Percentiles rank a stretch among this genome's conserved stretches.
phyloP scores from a whole-genome alignment of 352 stramenopile species.

The Globisporangium carolinianum region DNA sequence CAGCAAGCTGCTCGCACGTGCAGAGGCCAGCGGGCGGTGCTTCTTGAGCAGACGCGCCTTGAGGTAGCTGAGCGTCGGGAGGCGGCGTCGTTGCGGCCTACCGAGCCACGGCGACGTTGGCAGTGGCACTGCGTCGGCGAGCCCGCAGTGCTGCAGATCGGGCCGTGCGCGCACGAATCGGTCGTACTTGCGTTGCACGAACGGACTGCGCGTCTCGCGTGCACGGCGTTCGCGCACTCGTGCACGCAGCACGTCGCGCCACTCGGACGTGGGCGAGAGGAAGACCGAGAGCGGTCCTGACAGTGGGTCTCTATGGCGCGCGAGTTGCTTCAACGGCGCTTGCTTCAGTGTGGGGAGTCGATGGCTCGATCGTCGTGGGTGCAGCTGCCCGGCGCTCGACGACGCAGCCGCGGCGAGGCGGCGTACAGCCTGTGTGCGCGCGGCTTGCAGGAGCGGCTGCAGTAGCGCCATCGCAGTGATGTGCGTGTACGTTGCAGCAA shows the following conservation, averaged over 20 bases:
- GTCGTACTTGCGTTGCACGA: constrained; percentile 18
- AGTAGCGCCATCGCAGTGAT: no score
- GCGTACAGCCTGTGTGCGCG: no score
- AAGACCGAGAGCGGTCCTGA: constrained; percentile 13
- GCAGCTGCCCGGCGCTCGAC: no score
- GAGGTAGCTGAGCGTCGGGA: constrained; percentile 17
- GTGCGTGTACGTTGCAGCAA: no score
- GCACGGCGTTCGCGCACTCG: constrained; percentile 10
- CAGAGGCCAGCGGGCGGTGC: constrained; percentile 13
- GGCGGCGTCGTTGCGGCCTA: not conserved
- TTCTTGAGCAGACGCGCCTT: constrained; percentile 11
- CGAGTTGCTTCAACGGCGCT: not conserved
- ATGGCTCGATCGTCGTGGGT: no score
- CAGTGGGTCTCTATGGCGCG: not conserved
- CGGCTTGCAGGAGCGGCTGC: no score
- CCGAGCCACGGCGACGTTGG: not conserved
- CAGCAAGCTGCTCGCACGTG: constrained; percentile 15
- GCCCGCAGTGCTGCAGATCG: constrained; percentile 12
- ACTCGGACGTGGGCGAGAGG: constrained; percentile 12
- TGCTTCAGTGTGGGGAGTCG: not conserved
- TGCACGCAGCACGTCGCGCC: constrained; percentile 15
- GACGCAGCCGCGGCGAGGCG: no score
- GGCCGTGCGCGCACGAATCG: constrained; percentile 18
- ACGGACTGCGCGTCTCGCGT: constrained; percentile 13
- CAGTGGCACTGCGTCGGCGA: constrained; percentile 1